A percentile compares a stretch with the other conserved stretches of the same genome.
Conservation (phyloP, 768 basidiomycete genomes). For the Chalciporus sphaerocephalus region DNA sequence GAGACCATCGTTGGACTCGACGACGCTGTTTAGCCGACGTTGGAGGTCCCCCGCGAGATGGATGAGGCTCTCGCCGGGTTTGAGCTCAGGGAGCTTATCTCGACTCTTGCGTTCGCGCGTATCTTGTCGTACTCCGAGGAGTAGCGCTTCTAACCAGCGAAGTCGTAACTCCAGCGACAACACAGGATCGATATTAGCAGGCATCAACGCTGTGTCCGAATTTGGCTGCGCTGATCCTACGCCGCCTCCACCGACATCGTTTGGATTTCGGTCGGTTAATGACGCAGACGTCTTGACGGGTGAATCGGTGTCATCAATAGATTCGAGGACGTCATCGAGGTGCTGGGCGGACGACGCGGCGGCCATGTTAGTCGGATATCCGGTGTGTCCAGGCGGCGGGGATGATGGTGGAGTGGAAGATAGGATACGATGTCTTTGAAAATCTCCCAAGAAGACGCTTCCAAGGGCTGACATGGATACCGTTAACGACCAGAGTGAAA, state of each 20-base stretch:
- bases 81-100: slow-evolving; percentile 35
- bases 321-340: slow-evolving; percentile 19
- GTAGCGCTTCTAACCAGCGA: slow-evolving; percentile 75
- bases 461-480: slow-evolving; percentile 54
- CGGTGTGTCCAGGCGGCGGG: slow-evolving; percentile 30
- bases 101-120: slow-evolving; percentile 39
- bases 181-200: slow-evolving; percentile 49
- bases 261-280: slow-evolving; percentile 2
- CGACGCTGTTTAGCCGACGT: slow-evolving; percentile 48
- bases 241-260: not conserved
- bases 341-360: slow-evolving; percentile 11
- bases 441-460: slow-evolving; percentile 78
- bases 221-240: not conserved
- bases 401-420: slow-evolving; percentile 52
- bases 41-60: slow-evolving; percentile 61
- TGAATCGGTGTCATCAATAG: slow-evolving; percentile 18
- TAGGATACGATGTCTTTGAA: slow-evolving; percentile 59
- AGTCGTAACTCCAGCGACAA: slow-evolving; percentile 72
- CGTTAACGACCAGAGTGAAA: not conserved
- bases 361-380: slow-evolving; percentile 16
- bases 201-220: slow-evolving; percentile 3
- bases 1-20: slow-evolving; percentile 67
- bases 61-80: slow-evolving; percentile 52
- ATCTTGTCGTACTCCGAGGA: slow-evolving; percentile 59
- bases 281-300: slow-evolving; percentile 13